Conservation (phyloP, 345 rosid species). For the Murraya koenigii region DNA sequence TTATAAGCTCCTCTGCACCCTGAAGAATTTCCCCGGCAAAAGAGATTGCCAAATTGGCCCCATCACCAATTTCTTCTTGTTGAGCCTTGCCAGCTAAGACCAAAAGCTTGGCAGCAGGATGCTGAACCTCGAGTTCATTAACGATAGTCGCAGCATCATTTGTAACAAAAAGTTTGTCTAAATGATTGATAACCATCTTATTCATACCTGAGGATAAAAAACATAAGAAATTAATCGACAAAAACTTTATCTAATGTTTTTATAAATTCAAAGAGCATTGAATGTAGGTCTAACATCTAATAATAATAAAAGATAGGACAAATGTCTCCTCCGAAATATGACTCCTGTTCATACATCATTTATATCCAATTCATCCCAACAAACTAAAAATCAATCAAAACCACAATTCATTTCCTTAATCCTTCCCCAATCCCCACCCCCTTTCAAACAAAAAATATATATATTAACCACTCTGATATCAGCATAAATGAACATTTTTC, state of each 20-base stretch:
- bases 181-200: conserved; percentile 97
- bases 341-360: not conserved
- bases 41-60: conserved; percentile 86
- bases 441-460: too few species aligned
- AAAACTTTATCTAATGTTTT: not conserved
- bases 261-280: not conserved
- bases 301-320: not conserved
- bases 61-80: conserved; percentile 98
- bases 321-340: not conserved
- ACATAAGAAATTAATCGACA: not conserved
- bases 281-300: not conserved
- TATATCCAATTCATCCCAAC: not conserved
- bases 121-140: conserved; percentile 96
- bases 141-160: conserved; percentile 97
- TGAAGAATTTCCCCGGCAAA: conserved; percentile 96
- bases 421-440: too few species aligned
- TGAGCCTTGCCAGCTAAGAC: conserved; percentile 95
- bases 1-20: conserved; percentile 90
- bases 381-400: not conserved
- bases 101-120: conserved; percentile 90
- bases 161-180: conserved; percentile 89
- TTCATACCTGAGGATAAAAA: conserved; percentile 66
- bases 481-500: not conserved
- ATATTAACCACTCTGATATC: not conserved
- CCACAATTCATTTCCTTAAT: not conserved